These are phyloP conservation scores for Colletotrichum trifolii DNA, from an alignment of 2,329 filamentous ascomycete genomes.

Conservation along the genomic window DNA sequence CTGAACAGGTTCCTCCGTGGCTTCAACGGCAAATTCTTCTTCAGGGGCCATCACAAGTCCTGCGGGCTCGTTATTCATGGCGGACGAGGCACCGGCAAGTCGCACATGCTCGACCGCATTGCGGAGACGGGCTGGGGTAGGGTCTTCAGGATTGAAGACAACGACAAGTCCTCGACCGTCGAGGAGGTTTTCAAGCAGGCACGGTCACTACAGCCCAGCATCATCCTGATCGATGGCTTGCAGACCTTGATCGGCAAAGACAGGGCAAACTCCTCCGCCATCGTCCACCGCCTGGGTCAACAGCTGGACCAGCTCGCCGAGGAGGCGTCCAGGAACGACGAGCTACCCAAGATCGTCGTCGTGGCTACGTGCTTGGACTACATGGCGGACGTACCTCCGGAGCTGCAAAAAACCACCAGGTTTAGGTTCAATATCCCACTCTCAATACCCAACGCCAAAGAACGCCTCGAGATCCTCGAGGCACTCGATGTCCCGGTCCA, in stretches of 20 bases:
- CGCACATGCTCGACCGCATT: constrained; percentile 76
- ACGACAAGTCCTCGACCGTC: constrained; percentile 69
- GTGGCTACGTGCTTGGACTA: constrained; percentile 79
- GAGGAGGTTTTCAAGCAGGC: constrained; percentile 78
- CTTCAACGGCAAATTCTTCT: constrained; percentile 57
- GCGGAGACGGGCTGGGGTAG: constrained; percentile 76
- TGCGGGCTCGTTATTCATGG: constrained; percentile 81
- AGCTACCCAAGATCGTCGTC: constrained; percentile 72
- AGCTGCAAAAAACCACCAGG: constrained; percentile 72
- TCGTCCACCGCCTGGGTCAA: constrained; percentile 62
- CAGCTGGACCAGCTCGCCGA: constrained; percentile 66
- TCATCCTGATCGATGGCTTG: constrained; percentile 83
- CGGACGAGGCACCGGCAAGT: constrained; percentile 86
- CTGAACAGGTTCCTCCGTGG: constrained; percentile 75
- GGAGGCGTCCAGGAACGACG: constrained; percentile 48
- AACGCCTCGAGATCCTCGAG: constrained; percentile 79
- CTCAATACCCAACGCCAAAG: constrained; percentile 77
- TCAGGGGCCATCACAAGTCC: constrained; percentile 49
- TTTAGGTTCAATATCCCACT: constrained; percentile 78
- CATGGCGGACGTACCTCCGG: constrained; percentile 76
- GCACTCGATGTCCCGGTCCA: constrained; percentile 62
- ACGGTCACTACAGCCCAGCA: constrained; percentile 74
- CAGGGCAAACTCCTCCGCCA: constrained; percentile 59
- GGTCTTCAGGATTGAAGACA: constrained; percentile 69
- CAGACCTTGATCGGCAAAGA: constrained; percentile 75